These are phyloP conservation scores for Claviceps spartinae DNA, from an alignment of 2,329 filamentous ascomycete genomes.

Conservation along the genomic window DNA sequence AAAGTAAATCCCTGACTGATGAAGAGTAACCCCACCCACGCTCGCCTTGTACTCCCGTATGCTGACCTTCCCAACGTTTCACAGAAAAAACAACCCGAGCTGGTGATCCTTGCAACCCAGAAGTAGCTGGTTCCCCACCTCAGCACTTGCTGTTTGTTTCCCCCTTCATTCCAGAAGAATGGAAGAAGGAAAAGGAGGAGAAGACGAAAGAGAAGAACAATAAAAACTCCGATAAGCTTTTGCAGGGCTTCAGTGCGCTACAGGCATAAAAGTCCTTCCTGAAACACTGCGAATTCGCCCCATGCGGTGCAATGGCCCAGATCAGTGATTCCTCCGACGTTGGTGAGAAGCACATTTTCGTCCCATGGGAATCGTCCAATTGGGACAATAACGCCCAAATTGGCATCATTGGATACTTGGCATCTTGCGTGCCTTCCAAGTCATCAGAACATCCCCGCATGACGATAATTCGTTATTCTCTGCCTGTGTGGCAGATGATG, in stretches of 20 bases:
- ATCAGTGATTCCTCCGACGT: neutral
- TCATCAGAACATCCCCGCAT: neutral
- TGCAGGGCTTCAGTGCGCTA: neutral
- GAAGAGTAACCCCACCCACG: neutral
- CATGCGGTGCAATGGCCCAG: neutral
- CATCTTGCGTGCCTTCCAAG: slow-evolving; percentile 1
- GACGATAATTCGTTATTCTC: slow-evolving; percentile 1
- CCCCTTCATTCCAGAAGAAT: neutral
- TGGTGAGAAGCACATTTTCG: neutral
- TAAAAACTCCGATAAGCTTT: neutral
- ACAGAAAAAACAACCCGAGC: neutral
- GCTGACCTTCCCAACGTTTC: neutral
- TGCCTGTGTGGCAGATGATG: neutral
- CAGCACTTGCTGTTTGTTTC: neutral
- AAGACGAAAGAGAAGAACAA: neutral
- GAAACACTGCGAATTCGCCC: neutral
- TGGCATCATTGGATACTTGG: slow-evolving; percentile 1
- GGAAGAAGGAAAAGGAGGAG: neutral
- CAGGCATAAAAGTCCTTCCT: neutral
- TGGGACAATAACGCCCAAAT: neutral
- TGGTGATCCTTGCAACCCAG: neutral
- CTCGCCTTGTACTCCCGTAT: neutral
- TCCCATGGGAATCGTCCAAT: neutral
- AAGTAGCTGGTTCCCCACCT: neutral
- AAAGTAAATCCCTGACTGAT: neutral